A percentile compares a stretch with the other conserved stretches of the same genome.
Conservation (phyloP, 139 green algal genomes). For the Coelastrella sp. region DNA sequence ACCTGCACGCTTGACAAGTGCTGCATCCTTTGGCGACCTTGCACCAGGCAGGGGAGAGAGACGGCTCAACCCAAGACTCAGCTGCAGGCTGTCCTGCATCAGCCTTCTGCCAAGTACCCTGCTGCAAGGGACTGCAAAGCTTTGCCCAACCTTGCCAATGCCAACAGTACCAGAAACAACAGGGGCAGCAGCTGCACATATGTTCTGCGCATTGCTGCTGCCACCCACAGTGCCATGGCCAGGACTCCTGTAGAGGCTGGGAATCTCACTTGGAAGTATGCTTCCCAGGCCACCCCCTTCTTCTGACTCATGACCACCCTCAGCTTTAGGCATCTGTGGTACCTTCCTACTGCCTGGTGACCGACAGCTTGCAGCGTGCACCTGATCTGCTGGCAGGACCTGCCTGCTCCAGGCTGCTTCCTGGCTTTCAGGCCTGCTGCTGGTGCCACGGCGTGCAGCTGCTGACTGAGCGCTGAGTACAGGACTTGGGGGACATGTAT, state of each 20-base stretch:
- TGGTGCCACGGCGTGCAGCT: too few relatives aligned
- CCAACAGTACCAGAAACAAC: background rate
- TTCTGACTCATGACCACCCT: background rate
- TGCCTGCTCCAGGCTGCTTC: background rate
- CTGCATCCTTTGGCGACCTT: background rate
- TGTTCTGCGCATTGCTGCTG: background rate
- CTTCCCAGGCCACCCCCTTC: background rate
- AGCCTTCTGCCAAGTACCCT: background rate
- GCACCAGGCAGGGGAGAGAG: background rate
- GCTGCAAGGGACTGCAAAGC: background rate
- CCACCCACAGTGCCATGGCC: background rate
- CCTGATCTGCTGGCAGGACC: background rate
- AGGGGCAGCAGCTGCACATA: background rate
- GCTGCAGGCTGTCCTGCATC: background rate
- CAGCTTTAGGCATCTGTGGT: background rate
- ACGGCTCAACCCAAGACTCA: background rate
- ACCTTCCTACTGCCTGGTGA: too few relatives aligned
- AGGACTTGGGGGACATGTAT: too few relatives aligned
- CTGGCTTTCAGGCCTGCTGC: background rate
- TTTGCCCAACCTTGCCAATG: background rate
- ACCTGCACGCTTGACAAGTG: background rate
- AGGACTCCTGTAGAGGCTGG: background rate
- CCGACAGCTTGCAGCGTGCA: too few relatives aligned
- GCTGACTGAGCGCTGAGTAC: too few relatives aligned
- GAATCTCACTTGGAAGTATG: background rate